These are phyloP conservation scores for Pinus albicaulis DNA, from an alignment of 75 land plant genomes.

Conservation along the genomic window DNA sequence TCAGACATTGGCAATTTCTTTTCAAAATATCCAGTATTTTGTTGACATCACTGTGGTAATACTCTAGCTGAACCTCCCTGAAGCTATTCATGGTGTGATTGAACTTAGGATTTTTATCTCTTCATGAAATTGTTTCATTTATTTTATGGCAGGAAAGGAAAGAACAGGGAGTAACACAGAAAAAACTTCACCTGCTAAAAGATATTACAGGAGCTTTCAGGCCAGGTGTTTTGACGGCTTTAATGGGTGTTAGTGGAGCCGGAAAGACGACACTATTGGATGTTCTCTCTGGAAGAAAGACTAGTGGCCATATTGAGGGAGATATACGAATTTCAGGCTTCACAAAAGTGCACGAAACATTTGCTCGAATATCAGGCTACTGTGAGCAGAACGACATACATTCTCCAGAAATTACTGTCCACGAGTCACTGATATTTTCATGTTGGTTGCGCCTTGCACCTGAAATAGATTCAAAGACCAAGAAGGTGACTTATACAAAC, in stretches of 20 bases:
- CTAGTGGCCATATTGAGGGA: slow-evolving; percentile 43
- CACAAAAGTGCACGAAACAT: slow-evolving; percentile 24
- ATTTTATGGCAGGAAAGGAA: slow-evolving; percentile 35
- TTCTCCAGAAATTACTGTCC: slow-evolving; percentile 31
- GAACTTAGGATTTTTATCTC: neutral
- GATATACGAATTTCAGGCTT: slow-evolving; percentile 27
- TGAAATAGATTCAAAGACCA: slow-evolving; percentile 15
- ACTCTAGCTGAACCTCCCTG: neutral
- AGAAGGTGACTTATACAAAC: neutral
- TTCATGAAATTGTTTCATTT: neutral
- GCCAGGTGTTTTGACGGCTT: slow-evolving; percentile 37
- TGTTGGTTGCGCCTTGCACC: slow-evolving; percentile 28
- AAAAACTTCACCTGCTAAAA: slow-evolving; percentile 26
- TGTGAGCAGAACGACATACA: slow-evolving; percentile 37
- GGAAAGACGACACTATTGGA: slow-evolving; percentile 50
- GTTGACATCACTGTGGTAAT: slow-evolving; percentile 63
- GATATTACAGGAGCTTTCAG: slow-evolving; percentile 28
- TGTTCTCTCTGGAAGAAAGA: slow-evolving; percentile 42
- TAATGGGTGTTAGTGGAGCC: slow-evolving; percentile 50
- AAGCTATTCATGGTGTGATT: neutral
- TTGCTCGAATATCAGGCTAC: slow-evolving; percentile 38
- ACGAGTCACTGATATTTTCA: slow-evolving; percentile 31
- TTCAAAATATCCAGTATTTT: slow-evolving; percentile 73
- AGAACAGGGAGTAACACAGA: slow-evolving; percentile 18
- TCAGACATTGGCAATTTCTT: slow-evolving; percentile 74